Conservation (phyloP, 140 eudicot genomes). For the Erigeron philadelphicus region DNA sequence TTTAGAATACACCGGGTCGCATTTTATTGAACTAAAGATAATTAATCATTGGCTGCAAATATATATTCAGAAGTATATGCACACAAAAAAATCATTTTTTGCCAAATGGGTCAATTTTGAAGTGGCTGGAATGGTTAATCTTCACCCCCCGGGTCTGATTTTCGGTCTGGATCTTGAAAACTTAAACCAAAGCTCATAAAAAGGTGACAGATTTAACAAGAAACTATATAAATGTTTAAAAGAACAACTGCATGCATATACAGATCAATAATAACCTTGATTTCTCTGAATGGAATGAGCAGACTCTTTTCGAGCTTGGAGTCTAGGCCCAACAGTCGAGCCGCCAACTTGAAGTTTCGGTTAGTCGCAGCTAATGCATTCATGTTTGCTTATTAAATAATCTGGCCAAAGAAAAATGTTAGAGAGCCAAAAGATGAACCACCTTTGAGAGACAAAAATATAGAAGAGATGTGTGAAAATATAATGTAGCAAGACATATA, state of each 20-base stretch:
- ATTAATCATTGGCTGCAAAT: not conserved
- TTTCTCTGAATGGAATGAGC: constrained; percentile 96
- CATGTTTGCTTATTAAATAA: constrained; percentile 39
- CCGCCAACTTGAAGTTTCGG: constrained; percentile 83
- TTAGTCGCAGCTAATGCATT: constrained; percentile 98
- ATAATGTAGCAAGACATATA: constrained; percentile 9
- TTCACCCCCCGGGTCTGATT: too few relatives aligned
- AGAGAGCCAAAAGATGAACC: not conserved
- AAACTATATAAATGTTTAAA: not conserved
- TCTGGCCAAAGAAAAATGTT: constrained; percentile 25
- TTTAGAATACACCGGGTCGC: not conserved
- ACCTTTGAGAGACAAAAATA: not conserved
- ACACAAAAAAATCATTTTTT: not conserved
- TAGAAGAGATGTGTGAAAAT: constrained; percentile 17
- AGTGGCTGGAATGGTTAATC: not conserved
- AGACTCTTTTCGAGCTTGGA: constrained; percentile 90
- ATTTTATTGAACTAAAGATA: not conserved
- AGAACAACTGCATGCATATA: not conserved
- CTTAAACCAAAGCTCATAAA: too few relatives aligned
- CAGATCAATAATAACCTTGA: constrained; percentile 54
- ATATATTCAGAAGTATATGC: not conserved
- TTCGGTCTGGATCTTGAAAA: too few relatives aligned
- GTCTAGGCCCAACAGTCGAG: constrained; percentile 84
- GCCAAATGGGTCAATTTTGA: not conserved
- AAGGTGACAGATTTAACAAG: not conserved